Base-by-base conservation (phyloP, 441 rosid genomes). In the Biscutella auriculata region DNA sequence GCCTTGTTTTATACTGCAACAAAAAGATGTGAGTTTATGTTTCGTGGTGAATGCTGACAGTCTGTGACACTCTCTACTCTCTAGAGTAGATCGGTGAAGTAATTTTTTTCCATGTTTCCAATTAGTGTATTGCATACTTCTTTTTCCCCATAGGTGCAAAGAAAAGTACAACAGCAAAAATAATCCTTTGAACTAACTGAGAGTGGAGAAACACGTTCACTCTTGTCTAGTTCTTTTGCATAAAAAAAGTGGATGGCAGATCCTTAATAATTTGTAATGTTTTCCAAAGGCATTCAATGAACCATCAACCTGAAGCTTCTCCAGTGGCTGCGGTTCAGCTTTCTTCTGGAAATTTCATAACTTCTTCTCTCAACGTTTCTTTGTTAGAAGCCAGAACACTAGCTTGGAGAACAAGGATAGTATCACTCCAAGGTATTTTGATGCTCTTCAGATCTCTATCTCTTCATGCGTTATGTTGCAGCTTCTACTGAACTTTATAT, bases 341-440 rank as follows among this genome's bases (percentile, higher is more conserved):
- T 54, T 82, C 89, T 40, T 51, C 74, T 69, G 89, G 79, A 67
- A 79, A 84, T 50, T 78, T 74, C 64, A 62, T 74, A 54, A 84
- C 95, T 63, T 80, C 87, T 58, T 62, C 85, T 47, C 67, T 92
- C 49, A 65, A 76, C 42, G 60, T 86, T 53, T 78, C 94, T 46
- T 75, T 78, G 63, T 52, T 76, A 65, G 82, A 78, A 82, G 73
- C 77, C 69, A 84, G 62, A 73, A 59, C 79, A 66, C 60, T 84
- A 68, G 88, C 92, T 70, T 88, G 95, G 94, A 80, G 95, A 80
- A 88, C 97, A 26, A 82, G 84, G 14, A 84, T 88, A 79, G 66
- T 69, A 70, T 88, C 96, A 57, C 73, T 65, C 61, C 77, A 79
- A 72, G 98, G 98, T 92, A 77, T 59, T 73, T 63, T 60, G 64